These are phyloP conservation scores for Adansonia madagascariensis DNA, from an alignment of 441 rosid genomes.

Conservation along the genomic window DNA sequence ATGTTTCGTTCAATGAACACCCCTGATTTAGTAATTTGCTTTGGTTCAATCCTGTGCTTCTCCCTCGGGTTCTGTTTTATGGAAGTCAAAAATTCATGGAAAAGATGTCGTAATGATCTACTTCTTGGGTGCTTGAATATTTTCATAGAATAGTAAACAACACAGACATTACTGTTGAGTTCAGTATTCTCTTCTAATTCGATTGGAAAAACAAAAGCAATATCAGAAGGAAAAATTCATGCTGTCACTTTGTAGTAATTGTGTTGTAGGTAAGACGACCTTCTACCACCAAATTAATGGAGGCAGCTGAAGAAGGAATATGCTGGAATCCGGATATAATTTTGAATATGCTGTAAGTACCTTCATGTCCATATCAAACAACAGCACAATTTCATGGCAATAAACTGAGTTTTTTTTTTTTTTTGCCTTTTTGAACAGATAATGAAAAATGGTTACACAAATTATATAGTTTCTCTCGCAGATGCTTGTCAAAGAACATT, in stretches of 20 bases:
- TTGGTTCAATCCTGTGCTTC: not conserved
- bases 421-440: not conserved
- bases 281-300: conserved; percentile 28
- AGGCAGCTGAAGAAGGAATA: conserved; percentile 33
- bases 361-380: not conserved
- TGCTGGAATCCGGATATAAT: conserved; percentile 24
- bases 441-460: not conserved
- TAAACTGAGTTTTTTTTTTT: not conserved
- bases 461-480: too few species aligned
- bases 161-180: not conserved
- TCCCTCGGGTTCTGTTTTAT: not conserved
- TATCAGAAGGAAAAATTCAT: not conserved
- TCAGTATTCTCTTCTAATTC: not conserved
- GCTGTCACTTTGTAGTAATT: not conserved
- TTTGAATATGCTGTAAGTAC: conserved; percentile 25
- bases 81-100: not conserved
- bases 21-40: not conserved
- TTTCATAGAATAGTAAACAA: not conserved
- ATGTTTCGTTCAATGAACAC: not conserved
- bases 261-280: not conserved
- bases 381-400: not conserved
- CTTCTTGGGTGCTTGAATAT: not conserved
- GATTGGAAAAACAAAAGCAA: not conserved
- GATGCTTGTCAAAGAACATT: not conserved
- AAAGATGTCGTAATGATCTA: too few species aligned